Percentiles rank a stretch among this genome's conserved stretches.
phyloP scores from a whole-genome alignment of 2,329 filamentous ascomycete species.

The Colletotrichum aenigma region DNA sequence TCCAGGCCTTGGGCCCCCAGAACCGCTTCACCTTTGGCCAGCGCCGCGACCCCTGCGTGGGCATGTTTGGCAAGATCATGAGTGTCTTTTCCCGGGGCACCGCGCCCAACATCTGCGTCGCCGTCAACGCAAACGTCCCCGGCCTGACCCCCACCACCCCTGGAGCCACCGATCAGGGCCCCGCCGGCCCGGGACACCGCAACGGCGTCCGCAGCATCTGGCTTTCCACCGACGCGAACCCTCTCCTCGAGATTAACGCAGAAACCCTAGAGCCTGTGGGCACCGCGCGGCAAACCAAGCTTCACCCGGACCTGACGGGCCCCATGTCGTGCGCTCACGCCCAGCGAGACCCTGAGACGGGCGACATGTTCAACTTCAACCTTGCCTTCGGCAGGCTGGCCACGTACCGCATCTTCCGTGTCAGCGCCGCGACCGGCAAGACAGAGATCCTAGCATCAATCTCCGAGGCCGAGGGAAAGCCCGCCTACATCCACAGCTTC shows the following conservation, averaged over 20 bases:
- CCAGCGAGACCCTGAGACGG: slow-evolving; percentile 71
- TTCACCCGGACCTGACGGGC: slow-evolving; percentile 74
- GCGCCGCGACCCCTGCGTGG: slow-evolving; percentile 74
- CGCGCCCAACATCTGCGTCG: slow-evolving; percentile 67
- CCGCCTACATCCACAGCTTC: slow-evolving; percentile 84
- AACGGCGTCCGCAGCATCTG: slow-evolving; percentile 50
- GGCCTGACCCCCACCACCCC: slow-evolving; percentile 41
- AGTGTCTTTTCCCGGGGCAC: slow-evolving; percentile 52
- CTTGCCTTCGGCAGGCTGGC: slow-evolving; percentile 62
- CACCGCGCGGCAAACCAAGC: slow-evolving; percentile 57
- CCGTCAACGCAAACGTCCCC: slow-evolving; percentile 68
- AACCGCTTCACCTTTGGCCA: slow-evolving; percentile 70
- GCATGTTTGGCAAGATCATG: slow-evolving; percentile 75
- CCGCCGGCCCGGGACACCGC: slow-evolving; percentile 17
- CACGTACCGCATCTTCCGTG: slow-evolving; percentile 73
- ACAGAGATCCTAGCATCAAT: slow-evolving; percentile 76
- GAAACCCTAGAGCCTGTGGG: slow-evolving; percentile 76
- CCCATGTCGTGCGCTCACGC: slow-evolving; percentile 73
- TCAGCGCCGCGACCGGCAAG: slow-evolving; percentile 64
- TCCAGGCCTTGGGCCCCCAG: slow-evolving; percentile 63
- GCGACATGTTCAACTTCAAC: slow-evolving; percentile 84
- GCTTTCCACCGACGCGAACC: slow-evolving; percentile 59
- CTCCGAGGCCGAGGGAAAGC: slow-evolving; percentile 38
- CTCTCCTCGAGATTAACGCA: slow-evolving; percentile 67
- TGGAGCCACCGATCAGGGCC: background rate